phyloP scores from a whole-genome alignment of 2,329 filamentous ascomycete genomes.

The Ramularia endophylla region DNA sequence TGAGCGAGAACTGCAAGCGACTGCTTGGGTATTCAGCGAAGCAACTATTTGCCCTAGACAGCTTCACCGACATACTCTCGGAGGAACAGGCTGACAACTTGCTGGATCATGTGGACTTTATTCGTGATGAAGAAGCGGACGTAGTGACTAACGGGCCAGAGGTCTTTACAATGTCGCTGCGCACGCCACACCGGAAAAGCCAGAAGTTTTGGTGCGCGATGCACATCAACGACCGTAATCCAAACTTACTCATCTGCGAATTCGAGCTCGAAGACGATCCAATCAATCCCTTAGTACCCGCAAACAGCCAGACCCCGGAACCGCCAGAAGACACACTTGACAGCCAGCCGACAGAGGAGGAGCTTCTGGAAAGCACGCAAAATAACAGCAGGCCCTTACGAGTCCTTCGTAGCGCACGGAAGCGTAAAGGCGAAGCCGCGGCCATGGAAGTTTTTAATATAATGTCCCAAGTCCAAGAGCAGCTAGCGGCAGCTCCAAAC shows the following conservation, averaged over 20 bases:
- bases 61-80: constrained; percentile 75
- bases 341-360: constrained; percentile 65
- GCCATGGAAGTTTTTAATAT: constrained; percentile 90
- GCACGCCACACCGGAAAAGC: constrained; percentile 48
- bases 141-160: constrained; percentile 72
- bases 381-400: constrained; percentile 71
- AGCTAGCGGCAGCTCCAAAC: constrained; percentile 65
- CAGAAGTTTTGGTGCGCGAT: constrained; percentile 83
- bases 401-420: constrained; percentile 67
- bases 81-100: constrained; percentile 81
- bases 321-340: constrained; percentile 67
- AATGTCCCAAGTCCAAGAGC: constrained; percentile 86
- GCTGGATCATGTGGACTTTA: constrained; percentile 81
- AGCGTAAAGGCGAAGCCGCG: constrained; percentile 68
- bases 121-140: constrained; percentile 74
- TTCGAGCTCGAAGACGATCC: constrained; percentile 79
- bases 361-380: constrained; percentile 69
- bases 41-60: constrained; percentile 66
- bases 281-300: constrained; percentile 60
- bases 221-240: constrained; percentile 64
- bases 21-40: constrained; percentile 72
- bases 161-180: constrained; percentile 73
- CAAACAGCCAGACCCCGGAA: constrained; percentile 54
- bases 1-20: constrained; percentile 71
- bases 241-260: constrained; percentile 74